phyloP scores from a whole-genome alignment of 106 monocot species.

The Apostasia shenzhenica region DNA sequence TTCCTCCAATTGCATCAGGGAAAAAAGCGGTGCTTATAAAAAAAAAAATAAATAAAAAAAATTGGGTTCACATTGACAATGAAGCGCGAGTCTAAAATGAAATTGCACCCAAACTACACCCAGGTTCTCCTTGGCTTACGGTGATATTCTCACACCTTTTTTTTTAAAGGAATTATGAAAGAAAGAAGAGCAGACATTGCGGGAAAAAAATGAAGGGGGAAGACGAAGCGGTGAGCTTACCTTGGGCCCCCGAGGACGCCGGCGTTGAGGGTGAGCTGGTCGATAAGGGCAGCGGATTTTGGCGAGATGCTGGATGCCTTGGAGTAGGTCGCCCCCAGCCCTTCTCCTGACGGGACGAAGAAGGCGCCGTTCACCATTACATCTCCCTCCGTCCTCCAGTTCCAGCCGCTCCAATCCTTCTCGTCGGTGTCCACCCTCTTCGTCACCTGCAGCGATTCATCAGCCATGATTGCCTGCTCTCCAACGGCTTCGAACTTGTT shows the following conservation, averaged over 20 bases:
- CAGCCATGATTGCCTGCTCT: background rate
- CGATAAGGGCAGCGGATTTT: slow-evolving; percentile 4
- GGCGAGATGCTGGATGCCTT: slow-evolving; percentile 10
- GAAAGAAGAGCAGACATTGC: too few species aligned
- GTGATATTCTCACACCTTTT: too few species aligned
- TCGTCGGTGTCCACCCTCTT: slow-evolving; percentile 51
- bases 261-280: slow-evolving; percentile 10
- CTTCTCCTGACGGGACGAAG: slow-evolving; percentile 56
- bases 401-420: slow-evolving; percentile 33
- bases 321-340: slow-evolving; percentile 26
- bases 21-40: too few species aligned
- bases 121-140: too few species aligned
- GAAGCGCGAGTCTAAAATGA: too few species aligned
- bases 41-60: too few species aligned
- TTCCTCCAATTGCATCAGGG: too few species aligned
- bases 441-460: slow-evolving; percentile 32
- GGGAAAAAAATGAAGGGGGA: too few species aligned
- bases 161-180: too few species aligned
- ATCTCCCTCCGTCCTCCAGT: slow-evolving; percentile 56
- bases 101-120: too few species aligned
- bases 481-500: background rate
- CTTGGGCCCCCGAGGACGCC: slow-evolving; percentile 2
- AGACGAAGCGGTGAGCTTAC: background rate
- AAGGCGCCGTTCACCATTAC: slow-evolving; percentile 58
- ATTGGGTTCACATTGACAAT: too few species aligned